Base-by-base conservation (phyloP, 495 filamentous ascomycete genomes). In the Penicillium goetzii region DNA sequence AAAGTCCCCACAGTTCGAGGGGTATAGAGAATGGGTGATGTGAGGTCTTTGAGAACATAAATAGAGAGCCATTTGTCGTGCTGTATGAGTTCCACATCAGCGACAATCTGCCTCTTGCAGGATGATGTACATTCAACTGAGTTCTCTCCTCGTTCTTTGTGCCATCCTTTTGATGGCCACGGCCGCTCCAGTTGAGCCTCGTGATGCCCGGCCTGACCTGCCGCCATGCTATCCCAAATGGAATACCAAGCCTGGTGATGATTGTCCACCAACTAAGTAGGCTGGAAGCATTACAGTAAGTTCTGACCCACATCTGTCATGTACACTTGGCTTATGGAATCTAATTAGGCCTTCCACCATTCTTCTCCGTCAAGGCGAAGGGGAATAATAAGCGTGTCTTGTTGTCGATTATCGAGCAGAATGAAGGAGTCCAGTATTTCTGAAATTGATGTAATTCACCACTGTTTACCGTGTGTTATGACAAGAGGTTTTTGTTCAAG, bases 191-290 rank as follows among this genome's bases (percentile, higher is more conserved):
- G 15, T 51, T 23, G 49, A 51, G 23, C 19, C 28, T n/a, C 21
- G 23, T 17, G 28, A 43, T 3, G 40, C 40, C 8, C 40, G 15
- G 40, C 17, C 40, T 9, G n/a, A 14, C 40, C 40, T 43, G 40
- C 40, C 40, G 9, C 17, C 40, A 19, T 43, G 40, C 40, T 8
- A 19, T 8, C 40, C 40, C 9, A 51, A 51, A 30, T 51, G 49
- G 49, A 30, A 51, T 9, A 30, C 23, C 49, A 51, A 51, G 49
- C 49, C 49, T 26, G 49, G 49, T 17, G 49, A n/a, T 17, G 23
- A 19, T 11, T 28, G 49, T 30, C 15, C 10, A 28, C 25, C 4
- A 14, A 2, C 5, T 2, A 1, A 19, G 6, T 8, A 8, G 17
- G 17, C 40, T 43, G 17, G 8, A 7, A 19, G 7, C 15, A 40